These are phyloP conservation scores for Mucor irregularis DNA, from an alignment of 371 early-diverging fungal species.

Conservation along the genomic window DNA sequence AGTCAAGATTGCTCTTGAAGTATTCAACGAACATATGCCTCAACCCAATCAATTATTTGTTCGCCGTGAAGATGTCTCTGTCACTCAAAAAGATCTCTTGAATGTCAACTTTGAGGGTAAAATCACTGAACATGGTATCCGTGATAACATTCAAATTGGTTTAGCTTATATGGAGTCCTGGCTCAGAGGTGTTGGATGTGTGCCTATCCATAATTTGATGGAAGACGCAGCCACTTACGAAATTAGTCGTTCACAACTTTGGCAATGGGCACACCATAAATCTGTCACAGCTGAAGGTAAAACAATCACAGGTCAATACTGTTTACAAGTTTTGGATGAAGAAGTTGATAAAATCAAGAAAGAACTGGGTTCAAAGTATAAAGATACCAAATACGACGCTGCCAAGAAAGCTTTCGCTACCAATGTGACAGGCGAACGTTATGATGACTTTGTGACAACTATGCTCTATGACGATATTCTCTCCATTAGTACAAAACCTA, in stretches of 20 bases:
- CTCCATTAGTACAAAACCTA: constrained; percentile 21
- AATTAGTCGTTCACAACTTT: constrained; percentile 94
- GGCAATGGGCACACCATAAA: constrained; percentile 95
- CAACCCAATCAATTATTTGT: constrained; percentile 93
- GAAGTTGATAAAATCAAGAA: constrained; percentile 74
- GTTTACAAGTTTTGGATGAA: constrained; percentile 80
- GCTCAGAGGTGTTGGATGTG: constrained; percentile 94
- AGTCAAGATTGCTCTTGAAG: constrained; percentile 80
- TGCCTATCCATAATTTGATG: constrained; percentile 77
- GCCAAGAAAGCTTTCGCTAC: constrained; percentile 80
- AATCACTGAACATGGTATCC: constrained; percentile 89
- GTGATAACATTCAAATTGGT: constrained; percentile 88
- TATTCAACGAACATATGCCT: constrained; percentile 95
- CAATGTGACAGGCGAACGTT: constrained; percentile 78
- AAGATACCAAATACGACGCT: constrained; percentile 66
- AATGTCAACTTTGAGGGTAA: constrained; percentile 77
- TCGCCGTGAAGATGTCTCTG: constrained; percentile 88
- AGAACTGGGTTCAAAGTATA: constrained; percentile 63
- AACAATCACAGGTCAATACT: constrained; percentile 71
- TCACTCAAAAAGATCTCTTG: constrained; percentile 82
- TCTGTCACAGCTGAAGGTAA: constrained; percentile 81
- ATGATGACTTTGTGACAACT: constrained; percentile 91
- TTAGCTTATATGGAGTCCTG: constrained; percentile 95
- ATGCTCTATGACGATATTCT: constrained; percentile 79
- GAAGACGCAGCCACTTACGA: constrained; percentile 86